These are phyloP conservation scores for Periglandula ipomoeae DNA, from an alignment of 2,329 filamentous ascomycete species.

Conservation along the genomic window DNA sequence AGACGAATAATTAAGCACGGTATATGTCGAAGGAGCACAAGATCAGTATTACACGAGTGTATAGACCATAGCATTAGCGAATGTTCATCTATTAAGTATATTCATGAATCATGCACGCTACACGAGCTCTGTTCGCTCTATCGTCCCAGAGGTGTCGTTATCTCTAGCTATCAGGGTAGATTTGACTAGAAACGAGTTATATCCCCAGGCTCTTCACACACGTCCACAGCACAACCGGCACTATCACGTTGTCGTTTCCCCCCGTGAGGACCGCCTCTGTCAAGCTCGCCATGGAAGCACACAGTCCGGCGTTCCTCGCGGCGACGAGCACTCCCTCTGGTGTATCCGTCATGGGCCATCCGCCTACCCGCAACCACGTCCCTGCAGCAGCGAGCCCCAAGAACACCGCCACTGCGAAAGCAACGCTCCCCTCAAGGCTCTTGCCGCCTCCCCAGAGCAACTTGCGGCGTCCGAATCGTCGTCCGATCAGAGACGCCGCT, in stretches of 20 bases:
- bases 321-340: conserved; percentile 26
- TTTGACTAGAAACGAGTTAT: too few relatives aligned
- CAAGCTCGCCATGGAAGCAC: conserved; percentile 73
- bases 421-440: conserved; percentile 77
- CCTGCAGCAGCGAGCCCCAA: conserved; percentile 61
- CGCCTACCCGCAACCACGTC: conserved; percentile 66
- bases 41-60: too few relatives aligned
- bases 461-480: conserved; percentile 76
- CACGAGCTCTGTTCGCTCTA: too few relatives aligned
- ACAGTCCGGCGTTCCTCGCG: conserved; percentile 60
- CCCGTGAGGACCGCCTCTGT: conserved; percentile 94
- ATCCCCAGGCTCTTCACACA: conserved; percentile 70
- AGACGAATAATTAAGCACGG: conserved; percentile 1
- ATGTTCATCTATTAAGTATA: too few relatives aligned
- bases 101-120: too few relatives aligned
- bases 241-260: conserved; percentile 96
- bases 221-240: conserved; percentile 87
- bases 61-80: too few relatives aligned
- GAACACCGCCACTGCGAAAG: conserved; percentile 75
- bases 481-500: conserved; percentile 80
- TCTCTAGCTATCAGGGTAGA: too few relatives aligned
- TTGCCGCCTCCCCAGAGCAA: conserved; percentile 98
- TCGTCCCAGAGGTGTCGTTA: too few relatives aligned
- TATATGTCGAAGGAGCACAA: not conserved
- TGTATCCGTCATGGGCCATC: conserved; percentile 51